Evolutionary conservation across 208 protist genomes (phyloP).

Genomic region (Acanthamoeba triangularis): DNA sequence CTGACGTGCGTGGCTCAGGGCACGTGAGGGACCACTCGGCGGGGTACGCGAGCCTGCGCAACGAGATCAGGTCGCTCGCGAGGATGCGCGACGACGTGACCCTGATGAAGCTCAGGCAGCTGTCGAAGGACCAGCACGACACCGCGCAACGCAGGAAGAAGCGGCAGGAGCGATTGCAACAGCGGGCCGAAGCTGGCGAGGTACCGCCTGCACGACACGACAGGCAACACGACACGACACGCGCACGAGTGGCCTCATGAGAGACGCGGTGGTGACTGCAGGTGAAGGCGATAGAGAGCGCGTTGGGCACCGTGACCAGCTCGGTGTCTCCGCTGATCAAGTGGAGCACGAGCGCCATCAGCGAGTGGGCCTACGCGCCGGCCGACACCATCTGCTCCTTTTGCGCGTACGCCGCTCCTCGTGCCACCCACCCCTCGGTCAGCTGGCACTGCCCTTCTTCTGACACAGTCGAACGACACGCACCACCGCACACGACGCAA

Average conservation of each 20-base stretch:
- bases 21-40: not conserved
- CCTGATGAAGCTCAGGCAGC: constrained; percentile 26
- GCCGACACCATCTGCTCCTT: constrained; percentile 42
- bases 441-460: too few species aligned
- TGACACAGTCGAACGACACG: too few species aligned
- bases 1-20: constrained; percentile 19
- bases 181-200: constrained; percentile 44
- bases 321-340: constrained; percentile 32
- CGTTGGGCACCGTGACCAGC: not conserved
- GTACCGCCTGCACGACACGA: not conserved
- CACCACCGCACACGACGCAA: not conserved
- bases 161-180: constrained; percentile 59
- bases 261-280: not conserved
- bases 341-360: constrained; percentile 50
- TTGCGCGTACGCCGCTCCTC: not conserved
- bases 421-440: too few species aligned
- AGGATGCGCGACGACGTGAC: constrained; percentile 12
- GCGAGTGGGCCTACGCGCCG: constrained; percentile 50
- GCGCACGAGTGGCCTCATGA: too few species aligned
- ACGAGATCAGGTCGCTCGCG: not conserved
- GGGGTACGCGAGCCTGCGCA: not conserved
- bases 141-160: constrained; percentile 11
- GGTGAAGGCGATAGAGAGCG: constrained; percentile 48
- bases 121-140: constrained; percentile 28
- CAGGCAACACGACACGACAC: not conserved